Evolutionary conservation across 1,284 basidiomycete genomes (phyloP).

Genomic region (Apiotrichum brassicae): DNA sequence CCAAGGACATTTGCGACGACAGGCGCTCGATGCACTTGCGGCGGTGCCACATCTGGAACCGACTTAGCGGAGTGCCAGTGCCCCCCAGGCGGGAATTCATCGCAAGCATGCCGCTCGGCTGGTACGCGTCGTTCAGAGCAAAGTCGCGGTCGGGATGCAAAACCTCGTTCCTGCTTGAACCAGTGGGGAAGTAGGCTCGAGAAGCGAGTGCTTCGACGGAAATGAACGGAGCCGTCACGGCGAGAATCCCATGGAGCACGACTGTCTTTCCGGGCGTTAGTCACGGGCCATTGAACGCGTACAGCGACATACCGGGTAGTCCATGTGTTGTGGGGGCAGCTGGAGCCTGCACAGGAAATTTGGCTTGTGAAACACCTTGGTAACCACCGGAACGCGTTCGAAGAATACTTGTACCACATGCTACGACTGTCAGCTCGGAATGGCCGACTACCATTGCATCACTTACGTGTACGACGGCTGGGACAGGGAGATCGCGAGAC

Average conservation of each 20-base stretch:
- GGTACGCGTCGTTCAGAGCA: conserved; percentile 1
- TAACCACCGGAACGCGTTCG: conserved; percentile 31
- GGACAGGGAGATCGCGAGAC: conserved; percentile 34
- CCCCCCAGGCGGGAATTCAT: not conserved
- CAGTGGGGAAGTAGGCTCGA: conserved; percentile 34
- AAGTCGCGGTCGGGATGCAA: conserved; percentile 33
- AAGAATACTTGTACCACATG: conserved; percentile 37
- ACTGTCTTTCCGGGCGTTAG: not conserved
- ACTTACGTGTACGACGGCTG: conserved; percentile 25
- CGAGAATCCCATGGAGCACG: conserved; percentile 37
- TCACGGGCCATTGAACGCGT: not conserved
- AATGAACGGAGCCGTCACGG: conserved; percentile 30
- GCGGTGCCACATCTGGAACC: conserved; percentile 43
- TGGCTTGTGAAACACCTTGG: conserved; percentile 34
- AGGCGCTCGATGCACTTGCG: conserved; percentile 30
- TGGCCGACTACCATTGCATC: not conserved
- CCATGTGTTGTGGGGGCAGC: conserved; percentile 28
- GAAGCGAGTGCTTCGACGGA: conserved; percentile 24
- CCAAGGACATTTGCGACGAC: not conserved
- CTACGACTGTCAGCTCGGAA: not conserved
- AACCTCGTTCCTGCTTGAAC: conserved; percentile 19
- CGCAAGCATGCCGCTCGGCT: not conserved
- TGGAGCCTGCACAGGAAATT: conserved; percentile 25
- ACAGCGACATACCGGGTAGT: conserved; percentile 36
- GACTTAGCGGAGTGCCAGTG: conserved; percentile 17